Evolutionary conservation across 2,329 filamentous ascomycete genomes (phyloP).

Genomic region (Colletotrichum phormii): DNA sequence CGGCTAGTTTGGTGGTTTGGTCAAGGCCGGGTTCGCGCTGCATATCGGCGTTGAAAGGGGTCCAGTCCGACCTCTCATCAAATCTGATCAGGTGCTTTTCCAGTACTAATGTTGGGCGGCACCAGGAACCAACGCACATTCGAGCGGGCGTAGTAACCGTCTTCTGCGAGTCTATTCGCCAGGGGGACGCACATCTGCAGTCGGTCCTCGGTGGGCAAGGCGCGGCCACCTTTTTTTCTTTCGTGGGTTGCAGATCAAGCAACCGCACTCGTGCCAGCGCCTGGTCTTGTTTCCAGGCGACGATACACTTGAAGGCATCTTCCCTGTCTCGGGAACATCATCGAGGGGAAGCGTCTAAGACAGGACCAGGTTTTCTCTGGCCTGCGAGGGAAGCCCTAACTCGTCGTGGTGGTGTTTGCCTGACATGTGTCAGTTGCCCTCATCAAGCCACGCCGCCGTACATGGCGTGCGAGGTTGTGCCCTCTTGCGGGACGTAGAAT

Average conservation of each 20-base stretch:
- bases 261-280: slow-evolving; percentile 14
- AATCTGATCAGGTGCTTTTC: neutral
- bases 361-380: slow-evolving; percentile 4
- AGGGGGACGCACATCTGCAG: slow-evolving; percentile 1
- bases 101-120: neutral
- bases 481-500: neutral
- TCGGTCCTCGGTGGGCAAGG: neutral
- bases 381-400: slow-evolving; percentile 23
- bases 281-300: slow-evolving; percentile 20
- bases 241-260: slow-evolving; percentile 23
- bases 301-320: slow-evolving; percentile 12
- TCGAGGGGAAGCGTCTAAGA: slow-evolving; percentile 12
- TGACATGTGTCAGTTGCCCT: slow-evolving; percentile 28
- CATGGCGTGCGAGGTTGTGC: neutral
- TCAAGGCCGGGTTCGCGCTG: slow-evolving; percentile 2
- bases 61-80: neutral
- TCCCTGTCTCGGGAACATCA: slow-evolving; percentile 19
- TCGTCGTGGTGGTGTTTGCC: slow-evolving; percentile 5
- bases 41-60: neutral
- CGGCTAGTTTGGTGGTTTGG: neutral
- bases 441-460: neutral
- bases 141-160: neutral
- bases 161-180: neutral
- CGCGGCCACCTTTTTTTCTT: neutral
- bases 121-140: neutral